These are phyloP conservation scores for Magnusiomyces suaveolens DNA, from an alignment of 1,139 yeast genomes.

Conservation along the genomic window DNA sequence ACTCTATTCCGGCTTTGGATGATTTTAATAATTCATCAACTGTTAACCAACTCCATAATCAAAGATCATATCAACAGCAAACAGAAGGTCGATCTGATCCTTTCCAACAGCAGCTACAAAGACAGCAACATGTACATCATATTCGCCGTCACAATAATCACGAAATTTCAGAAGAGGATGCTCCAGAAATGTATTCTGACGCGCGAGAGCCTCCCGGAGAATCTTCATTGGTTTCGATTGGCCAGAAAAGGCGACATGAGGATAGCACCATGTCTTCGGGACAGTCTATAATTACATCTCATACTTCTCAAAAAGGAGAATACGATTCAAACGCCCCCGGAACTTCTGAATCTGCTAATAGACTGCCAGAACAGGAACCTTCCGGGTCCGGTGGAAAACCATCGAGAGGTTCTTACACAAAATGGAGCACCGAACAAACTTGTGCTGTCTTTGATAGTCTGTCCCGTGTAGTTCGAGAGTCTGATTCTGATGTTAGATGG, in stretches of 20 bases:
- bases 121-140: neutral
- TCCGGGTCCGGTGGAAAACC: neutral
- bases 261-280: neutral
- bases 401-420: slow-evolving; percentile 1
- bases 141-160: neutral
- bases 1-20: neutral
- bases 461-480: neutral
- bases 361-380: neutral
- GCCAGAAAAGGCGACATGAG: neutral
- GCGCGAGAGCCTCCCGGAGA: neutral
- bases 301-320: neutral
- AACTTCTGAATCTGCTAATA: neutral
- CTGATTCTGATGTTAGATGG: slow-evolving; percentile 4
- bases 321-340: neutral
- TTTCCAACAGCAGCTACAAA: neutral
- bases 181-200: neutral
- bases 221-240: neutral
- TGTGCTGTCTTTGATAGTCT: slow-evolving; percentile 1
- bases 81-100: neutral
- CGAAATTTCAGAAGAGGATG: neutral
- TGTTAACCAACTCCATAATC: neutral
- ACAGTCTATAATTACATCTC: neutral
- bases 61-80: neutral
- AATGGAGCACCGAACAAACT: slow-evolving; percentile 4
- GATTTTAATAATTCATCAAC: neutral